Evolutionary conservation across 371 early-diverging fungal genomes (phyloP).

Genomic region (Rhizopus delemar): DNA sequence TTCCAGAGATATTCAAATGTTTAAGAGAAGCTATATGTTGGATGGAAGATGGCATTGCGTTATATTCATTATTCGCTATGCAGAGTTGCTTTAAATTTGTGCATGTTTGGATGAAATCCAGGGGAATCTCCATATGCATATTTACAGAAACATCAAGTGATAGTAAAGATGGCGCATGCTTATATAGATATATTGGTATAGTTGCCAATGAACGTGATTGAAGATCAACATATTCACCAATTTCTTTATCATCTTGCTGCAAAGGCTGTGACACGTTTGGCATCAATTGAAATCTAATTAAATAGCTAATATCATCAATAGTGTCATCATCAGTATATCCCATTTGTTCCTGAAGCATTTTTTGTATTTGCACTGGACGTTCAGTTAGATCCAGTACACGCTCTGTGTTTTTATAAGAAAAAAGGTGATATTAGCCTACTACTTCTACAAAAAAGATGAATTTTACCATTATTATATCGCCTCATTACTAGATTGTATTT

Average conservation of each 20-base stretch:
- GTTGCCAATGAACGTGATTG: slow-evolving; percentile 66
- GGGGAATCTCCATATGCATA: slow-evolving; percentile 63
- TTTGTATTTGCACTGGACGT: slow-evolving; percentile 69
- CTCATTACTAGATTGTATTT: slow-evolving; percentile 68
- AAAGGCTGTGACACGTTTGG: slow-evolving; percentile 57
- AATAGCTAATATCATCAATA: slow-evolving; percentile 73
- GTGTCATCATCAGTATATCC: slow-evolving; percentile 76
- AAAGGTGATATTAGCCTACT: no score
- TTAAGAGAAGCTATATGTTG: slow-evolving; percentile 57
- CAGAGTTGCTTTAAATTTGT: slow-evolving; percentile 59
- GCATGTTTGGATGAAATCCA: slow-evolving; percentile 73
- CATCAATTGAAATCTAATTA: slow-evolving; percentile 73
- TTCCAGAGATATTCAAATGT: slow-evolving; percentile 73
- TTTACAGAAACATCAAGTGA: slow-evolving; percentile 73
- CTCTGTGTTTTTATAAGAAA: slow-evolving; percentile 33
- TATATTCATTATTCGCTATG: slow-evolving; percentile 65
- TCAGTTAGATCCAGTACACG: slow-evolving; percentile 65
- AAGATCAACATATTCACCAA: slow-evolving; percentile 61
- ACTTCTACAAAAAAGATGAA: neutral
- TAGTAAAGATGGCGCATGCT: slow-evolving; percentile 57
- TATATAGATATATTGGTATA: slow-evolving; percentile 70
- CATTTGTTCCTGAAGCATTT: slow-evolving; percentile 64
- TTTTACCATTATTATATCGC: slow-evolving; percentile 52
- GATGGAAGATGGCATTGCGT: slow-evolving; percentile 58
- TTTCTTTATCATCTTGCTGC: slow-evolving; percentile 37